Conservation (phyloP, 352 stramenopile genomes). For the Thalassiosira hispida region DNA sequence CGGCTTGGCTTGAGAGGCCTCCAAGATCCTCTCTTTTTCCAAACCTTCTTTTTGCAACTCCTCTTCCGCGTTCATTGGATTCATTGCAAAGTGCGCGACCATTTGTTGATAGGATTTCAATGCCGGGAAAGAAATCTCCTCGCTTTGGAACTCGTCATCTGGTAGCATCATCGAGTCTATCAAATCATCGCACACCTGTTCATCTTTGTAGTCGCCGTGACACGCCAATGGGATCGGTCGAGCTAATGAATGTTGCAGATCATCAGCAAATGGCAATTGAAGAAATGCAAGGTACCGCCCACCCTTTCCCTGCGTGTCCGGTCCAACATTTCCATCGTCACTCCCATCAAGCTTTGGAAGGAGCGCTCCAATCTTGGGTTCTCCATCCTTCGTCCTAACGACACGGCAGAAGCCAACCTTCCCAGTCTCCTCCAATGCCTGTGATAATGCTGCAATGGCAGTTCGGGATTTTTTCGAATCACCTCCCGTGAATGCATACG, state of each 20-base stretch:
- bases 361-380: slow-evolving; percentile 64
- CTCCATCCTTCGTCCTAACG: slow-evolving; percentile 63
- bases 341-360: slow-evolving; percentile 48
- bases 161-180: slow-evolving; percentile 73
- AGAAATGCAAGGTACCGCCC: slow-evolving; percentile 63
- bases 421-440: slow-evolving; percentile 53
- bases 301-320: not conserved
- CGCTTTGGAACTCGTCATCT: slow-evolving; percentile 53
- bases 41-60: slow-evolving; percentile 23
- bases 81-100: slow-evolving; percentile 50
- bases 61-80: slow-evolving; percentile 31
- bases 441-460: slow-evolving; percentile 64
- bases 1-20: slow-evolving; percentile 26
- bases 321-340: not conserved
- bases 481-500: slow-evolving; percentile 61
- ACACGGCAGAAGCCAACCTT: slow-evolving; percentile 61
- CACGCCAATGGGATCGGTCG: slow-evolving; percentile 19
- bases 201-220: slow-evolving; percentile 31
- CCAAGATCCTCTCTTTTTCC: slow-evolving; percentile 36
- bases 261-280: slow-evolving; percentile 73
- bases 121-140: slow-evolving; percentile 39
- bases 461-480: slow-evolving; percentile 59
- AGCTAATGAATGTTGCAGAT: slow-evolving; percentile 52
- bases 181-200: slow-evolving; percentile 62
- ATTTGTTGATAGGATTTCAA: slow-evolving; percentile 39